These are phyloP conservation scores for Zymoseptoria tritici DNA, from an alignment of 2,329 filamentous ascomycete genomes.

Conservation along the genomic window DNA sequence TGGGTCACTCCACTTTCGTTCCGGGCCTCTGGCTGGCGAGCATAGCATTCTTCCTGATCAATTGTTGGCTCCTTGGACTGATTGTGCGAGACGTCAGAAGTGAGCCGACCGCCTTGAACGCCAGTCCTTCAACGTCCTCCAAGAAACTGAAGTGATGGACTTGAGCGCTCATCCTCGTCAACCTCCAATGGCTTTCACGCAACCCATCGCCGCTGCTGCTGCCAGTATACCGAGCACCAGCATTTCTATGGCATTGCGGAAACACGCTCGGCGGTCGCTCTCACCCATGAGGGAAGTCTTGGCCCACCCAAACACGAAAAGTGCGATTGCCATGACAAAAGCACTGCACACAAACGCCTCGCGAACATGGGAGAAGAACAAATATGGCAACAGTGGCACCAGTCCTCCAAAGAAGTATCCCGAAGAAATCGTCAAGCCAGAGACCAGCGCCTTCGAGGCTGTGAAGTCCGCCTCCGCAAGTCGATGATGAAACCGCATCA, in stretches of 20 bases:
- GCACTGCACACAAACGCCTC: slow-evolving; percentile 54
- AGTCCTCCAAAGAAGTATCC: slow-evolving; percentile 65
- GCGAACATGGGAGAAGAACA: slow-evolving; percentile 41
- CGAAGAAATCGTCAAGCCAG: slow-evolving; percentile 58
- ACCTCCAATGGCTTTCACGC: slow-evolving; percentile 50
- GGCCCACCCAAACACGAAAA: slow-evolving; percentile 58
- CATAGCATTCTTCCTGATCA: slow-evolving; percentile 72
- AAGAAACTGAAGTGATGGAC: neutral
- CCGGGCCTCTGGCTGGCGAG: slow-evolving; percentile 74
- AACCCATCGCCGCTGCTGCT: slow-evolving; percentile 57
- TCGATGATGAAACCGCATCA: slow-evolving; percentile 43
- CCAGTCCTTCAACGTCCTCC: neutral
- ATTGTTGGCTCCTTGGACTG: slow-evolving; percentile 78
- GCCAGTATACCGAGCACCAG: slow-evolving; percentile 57
- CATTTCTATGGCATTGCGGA: slow-evolving; percentile 58
- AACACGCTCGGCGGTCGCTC: slow-evolving; percentile 39
- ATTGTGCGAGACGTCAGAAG: slow-evolving; percentile 59
- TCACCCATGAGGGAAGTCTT: slow-evolving; percentile 51
- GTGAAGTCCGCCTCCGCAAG: slow-evolving; percentile 39
- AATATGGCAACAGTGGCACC: slow-evolving; percentile 65
- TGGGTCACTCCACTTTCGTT: slow-evolving; percentile 75
- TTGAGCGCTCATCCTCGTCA: slow-evolving; percentile 4
- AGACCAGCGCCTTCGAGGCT: slow-evolving; percentile 38
- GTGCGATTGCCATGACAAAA: slow-evolving; percentile 51
- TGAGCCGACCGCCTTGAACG: neutral